Base-by-base conservation (phyloP, 2,329 filamentous ascomycete genomes). In the Cryphonectria japonica region DNA sequence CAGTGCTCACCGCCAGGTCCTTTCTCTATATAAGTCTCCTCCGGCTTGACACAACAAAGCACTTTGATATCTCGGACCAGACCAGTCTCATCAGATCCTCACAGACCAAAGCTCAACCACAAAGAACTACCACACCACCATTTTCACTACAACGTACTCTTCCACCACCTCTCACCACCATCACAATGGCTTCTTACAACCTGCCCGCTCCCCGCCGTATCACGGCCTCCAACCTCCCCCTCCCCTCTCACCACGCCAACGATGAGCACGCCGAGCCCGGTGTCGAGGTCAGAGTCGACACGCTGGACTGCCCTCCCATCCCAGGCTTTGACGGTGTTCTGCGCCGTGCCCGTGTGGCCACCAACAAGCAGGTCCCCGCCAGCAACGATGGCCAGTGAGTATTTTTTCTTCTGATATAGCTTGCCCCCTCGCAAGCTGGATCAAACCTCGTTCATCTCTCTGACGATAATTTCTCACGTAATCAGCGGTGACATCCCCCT, bases 351-450 rank as follows among this genome's bases (percentile, higher is more conserved):
- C 26, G 59, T 19, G 59, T 61, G 29, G 29, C 59, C 29, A 61
- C 59, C 26, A 61, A 61, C 59, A 61, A 61, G 59, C 59, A 61
- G 59, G 37, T 61, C 22, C 59, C 59, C 59, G 19, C 59, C 59
- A 61, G 59, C 59, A 61, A 61, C 29, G 59, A 61, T 16, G 59
- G 59, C 59, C 29, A 61, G 59, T 61, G 14, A 61, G 59, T 61
- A 34, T 39, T n/a, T 26, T 26, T 26, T 26, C 26, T 26, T 26
- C 26, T 26, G 26, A 8, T 2, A 14, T 34, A 22, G 14, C 5
- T 29, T 34, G 13, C 32, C 2, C 2, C 13, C 54, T n/a, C 4
- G 1, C 9, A 34, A 26, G 13, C 9, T 13, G 29, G 7, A 61
- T 34, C 19, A 22, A 5, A 61, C 37, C 1, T 29, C 0, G 7